Evolutionary conservation across 2,329 filamentous ascomycete species (phyloP).

Genomic region (Xylaria sp.): DNA sequence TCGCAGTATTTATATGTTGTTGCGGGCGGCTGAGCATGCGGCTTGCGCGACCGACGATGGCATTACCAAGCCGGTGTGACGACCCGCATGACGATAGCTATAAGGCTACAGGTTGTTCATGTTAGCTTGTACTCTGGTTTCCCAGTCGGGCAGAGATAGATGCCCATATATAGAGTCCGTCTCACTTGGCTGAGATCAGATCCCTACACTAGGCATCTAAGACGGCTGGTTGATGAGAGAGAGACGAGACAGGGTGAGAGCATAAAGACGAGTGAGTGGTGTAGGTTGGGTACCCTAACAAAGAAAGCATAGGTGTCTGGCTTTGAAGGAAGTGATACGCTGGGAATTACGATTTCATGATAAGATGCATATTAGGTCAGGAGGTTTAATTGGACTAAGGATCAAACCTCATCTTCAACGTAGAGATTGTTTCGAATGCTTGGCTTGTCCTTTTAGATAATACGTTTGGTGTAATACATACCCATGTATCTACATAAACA

Average conservation of each 20-base stretch:
- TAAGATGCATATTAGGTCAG: too few species aligned
- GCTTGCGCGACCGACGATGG: not conserved
- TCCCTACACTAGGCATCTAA: not conserved
- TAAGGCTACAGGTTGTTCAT: conserved; percentile 1
- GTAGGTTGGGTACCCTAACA: not conserved
- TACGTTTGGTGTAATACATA: too few species aligned
- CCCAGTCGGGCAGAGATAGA: not conserved
- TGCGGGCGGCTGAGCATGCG: conserved; percentile 1
- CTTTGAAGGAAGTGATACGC: too few species aligned
- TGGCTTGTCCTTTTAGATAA: not conserved
- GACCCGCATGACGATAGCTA: conserved; percentile 1
- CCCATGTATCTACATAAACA: too few species aligned
- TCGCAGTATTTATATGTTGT: not conserved
- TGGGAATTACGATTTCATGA: too few species aligned
- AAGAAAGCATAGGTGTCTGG: not conserved
- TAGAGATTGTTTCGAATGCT: too few species aligned
- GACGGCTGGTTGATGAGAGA: not conserved
- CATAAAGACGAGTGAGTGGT: conserved; percentile 2
- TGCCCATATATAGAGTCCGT: not conserved
- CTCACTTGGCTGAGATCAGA: not conserved
- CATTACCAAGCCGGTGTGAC: conserved; percentile 2
- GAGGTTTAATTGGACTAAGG: too few species aligned
- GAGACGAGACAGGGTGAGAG: conserved; percentile 2
- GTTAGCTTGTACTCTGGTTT: conserved; percentile 4
- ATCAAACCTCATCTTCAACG: too few species aligned